These are phyloP conservation scores for Shiraia sp. DNA, from an alignment of 2,329 filamentous ascomycete genomes.

Conservation along the genomic window DNA sequence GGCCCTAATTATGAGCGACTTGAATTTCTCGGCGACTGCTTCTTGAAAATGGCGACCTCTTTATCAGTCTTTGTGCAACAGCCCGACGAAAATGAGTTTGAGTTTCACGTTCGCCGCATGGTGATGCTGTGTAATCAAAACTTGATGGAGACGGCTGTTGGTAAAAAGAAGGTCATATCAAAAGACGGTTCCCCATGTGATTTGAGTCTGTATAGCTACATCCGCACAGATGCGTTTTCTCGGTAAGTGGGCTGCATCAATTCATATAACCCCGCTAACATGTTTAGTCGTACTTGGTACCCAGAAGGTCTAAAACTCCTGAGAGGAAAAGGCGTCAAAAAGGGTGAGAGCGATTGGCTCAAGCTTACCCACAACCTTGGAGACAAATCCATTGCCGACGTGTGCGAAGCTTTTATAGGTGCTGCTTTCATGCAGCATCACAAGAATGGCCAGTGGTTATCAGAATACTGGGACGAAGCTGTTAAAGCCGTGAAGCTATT, in stretches of 20 bases:
- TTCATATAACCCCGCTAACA: constrained; percentile 18
- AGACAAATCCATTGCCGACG: constrained; percentile 91
- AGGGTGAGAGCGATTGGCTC: constrained; percentile 50
- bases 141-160: constrained; percentile 71
- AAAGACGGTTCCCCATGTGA: constrained; percentile 43
- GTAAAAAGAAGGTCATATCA: constrained; percentile 39
- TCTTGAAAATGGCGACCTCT: constrained; percentile 93
- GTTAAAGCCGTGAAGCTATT: constrained; percentile 70
- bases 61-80: constrained; percentile 80
- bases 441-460: constrained; percentile 45
- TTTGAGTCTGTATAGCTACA: constrained; percentile 70
- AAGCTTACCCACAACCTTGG: constrained; percentile 66
- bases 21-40: constrained; percentile 91
- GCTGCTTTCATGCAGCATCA: constrained; percentile 69
- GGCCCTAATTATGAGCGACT: constrained; percentile 92
- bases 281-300: constrained; percentile 77
- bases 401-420: constrained; percentile 92
- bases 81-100: constrained; percentile 78
- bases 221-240: constrained; percentile 82
- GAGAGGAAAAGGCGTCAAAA: constrained; percentile 68
- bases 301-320: constrained; percentile 75
- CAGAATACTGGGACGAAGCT: constrained; percentile 61
- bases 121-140: constrained; percentile 88
- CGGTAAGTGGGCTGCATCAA: constrained; percentile 50
- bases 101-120: constrained; percentile 91